Conservation (phyloP, 2,329 filamentous ascomycete species). For the Hymenoscyphus occultus region DNA sequence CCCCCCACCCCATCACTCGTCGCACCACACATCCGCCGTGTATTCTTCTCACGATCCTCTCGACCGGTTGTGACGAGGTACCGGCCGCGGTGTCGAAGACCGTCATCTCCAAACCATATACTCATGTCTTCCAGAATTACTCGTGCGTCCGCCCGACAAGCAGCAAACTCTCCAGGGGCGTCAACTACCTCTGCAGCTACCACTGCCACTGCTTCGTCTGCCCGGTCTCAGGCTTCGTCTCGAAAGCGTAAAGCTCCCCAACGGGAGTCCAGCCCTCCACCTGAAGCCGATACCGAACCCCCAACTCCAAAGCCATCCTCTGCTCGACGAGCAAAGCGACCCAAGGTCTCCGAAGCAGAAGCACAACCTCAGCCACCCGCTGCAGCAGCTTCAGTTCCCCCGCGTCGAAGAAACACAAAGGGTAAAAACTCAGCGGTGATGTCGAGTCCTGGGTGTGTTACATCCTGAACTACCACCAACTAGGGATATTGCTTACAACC, state of each 20-base stretch:
- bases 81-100: slow-evolving; percentile 14
- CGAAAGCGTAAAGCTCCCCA: slow-evolving; percentile 75
- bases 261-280: slow-evolving; percentile 48
- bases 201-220: slow-evolving; percentile 38
- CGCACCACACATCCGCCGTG: slow-evolving; percentile 8
- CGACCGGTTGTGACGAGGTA: slow-evolving; percentile 23
- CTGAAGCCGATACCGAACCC: slow-evolving; percentile 34
- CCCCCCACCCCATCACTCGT: background rate
- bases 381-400: slow-evolving; percentile 40
- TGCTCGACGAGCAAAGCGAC: slow-evolving; percentile 65
- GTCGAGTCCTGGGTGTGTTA: slow-evolving; percentile 68
- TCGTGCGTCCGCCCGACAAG: slow-evolving; percentile 89
- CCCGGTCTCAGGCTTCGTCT: slow-evolving; percentile 47
- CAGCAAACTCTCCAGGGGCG: slow-evolving; percentile 52
- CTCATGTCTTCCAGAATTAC: slow-evolving; percentile 98
- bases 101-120: slow-evolving; percentile 38
- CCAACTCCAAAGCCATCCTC: slow-evolving; percentile 41
- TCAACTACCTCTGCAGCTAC: slow-evolving; percentile 40
- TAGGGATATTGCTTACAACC: slow-evolving; percentile 12
- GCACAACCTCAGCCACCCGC: slow-evolving; percentile 39
- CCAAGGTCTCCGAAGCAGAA: slow-evolving; percentile 57
- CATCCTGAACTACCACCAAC: background rate
- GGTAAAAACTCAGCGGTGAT: slow-evolving; percentile 62
- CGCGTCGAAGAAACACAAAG: slow-evolving; percentile 51
- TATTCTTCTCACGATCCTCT: slow-evolving; percentile 19